A percentile compares a stretch with the other conserved stretches of the same genome.
These are phyloP conservation scores for Leccinum angustisporum DNA, from an alignment of 1,284 basidiomycete species.

Conservation along the genomic window DNA sequence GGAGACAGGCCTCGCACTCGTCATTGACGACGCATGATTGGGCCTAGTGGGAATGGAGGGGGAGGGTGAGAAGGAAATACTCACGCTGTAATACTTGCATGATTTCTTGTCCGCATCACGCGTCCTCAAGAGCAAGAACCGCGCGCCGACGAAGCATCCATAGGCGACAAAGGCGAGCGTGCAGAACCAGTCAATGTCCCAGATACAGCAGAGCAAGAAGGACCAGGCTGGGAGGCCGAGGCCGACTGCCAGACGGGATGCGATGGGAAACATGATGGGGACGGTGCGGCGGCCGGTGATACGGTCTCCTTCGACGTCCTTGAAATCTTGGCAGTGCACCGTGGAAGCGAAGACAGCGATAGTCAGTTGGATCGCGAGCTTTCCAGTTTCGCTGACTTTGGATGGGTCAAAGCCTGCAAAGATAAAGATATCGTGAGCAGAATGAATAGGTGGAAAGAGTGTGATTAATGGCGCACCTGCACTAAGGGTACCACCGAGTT, in stretches of 20 bases:
- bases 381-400: constrained; percentile 22
- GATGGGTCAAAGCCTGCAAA: constrained; percentile 17
- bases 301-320: constrained; percentile 38
- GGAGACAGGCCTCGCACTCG: neutral
- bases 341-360: constrained; percentile 35
- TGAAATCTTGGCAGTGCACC: constrained; percentile 44
- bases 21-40: neutral
- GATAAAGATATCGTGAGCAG: neutral
- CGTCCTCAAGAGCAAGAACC: constrained; percentile 28
- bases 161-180: constrained; percentile 28
- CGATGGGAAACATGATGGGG: constrained; percentile 36
- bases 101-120: constrained; percentile 31
- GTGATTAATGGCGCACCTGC: constrained; percentile 29
- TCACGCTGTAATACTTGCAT: constrained; percentile 37
- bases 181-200: constrained; percentile 28
- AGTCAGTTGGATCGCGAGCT: constrained; percentile 29
- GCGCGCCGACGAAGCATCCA: constrained; percentile 27
- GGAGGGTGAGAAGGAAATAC: constrained; percentile 4
- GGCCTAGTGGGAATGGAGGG: neutral
- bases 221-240: constrained; percentile 30
- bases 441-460: neutral
- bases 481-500: constrained; percentile 40
- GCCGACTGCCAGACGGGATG: constrained; percentile 27
- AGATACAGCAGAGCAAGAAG: constrained; percentile 21
- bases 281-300: constrained; percentile 36